phyloP scores from a whole-genome alignment of 2,329 filamentous ascomycete genomes.

The Fusarium tupiense region DNA sequence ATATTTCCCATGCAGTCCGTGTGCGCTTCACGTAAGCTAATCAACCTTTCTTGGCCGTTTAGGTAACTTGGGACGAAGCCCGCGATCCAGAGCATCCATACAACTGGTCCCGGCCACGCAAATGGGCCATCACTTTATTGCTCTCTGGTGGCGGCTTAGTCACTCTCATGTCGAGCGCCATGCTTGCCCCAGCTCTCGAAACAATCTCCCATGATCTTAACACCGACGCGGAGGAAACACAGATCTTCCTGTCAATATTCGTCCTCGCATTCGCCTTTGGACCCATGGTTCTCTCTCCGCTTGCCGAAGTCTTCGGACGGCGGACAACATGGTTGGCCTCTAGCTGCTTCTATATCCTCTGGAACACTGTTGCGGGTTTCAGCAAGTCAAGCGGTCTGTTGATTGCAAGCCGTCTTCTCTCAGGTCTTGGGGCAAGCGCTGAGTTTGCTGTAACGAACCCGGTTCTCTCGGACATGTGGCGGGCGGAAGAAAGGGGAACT shows the following conservation, averaged over 20 bases:
- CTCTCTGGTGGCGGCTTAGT: neutral
- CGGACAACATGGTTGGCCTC: neutral
- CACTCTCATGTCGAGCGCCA: neutral
- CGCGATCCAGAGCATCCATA: neutral
- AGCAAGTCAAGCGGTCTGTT: neutral
- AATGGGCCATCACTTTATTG: neutral
- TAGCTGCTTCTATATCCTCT: neutral
- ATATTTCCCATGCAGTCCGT: neutral
- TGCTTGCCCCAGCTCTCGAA: neutral
- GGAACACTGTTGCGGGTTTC: neutral
- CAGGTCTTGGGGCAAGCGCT: neutral
- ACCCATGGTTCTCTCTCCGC: neutral
- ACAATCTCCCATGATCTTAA: neutral
- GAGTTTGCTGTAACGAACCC: neutral
- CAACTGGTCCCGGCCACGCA: neutral
- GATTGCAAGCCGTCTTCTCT: neutral
- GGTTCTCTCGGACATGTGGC: neutral
- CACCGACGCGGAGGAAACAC: neutral
- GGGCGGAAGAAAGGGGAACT: neutral
- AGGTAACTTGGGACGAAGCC: neutral
- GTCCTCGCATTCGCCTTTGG: neutral
- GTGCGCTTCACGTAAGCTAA: neutral
- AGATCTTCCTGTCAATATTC: neutral
- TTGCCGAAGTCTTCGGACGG: neutral
- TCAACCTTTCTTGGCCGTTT: rapidly evolving